Evolutionary conservation across 768 basidiomycete species (phyloP), one percentile per base, ranked within the genome.

Genomic region (Calocybe cyanea): DNA sequence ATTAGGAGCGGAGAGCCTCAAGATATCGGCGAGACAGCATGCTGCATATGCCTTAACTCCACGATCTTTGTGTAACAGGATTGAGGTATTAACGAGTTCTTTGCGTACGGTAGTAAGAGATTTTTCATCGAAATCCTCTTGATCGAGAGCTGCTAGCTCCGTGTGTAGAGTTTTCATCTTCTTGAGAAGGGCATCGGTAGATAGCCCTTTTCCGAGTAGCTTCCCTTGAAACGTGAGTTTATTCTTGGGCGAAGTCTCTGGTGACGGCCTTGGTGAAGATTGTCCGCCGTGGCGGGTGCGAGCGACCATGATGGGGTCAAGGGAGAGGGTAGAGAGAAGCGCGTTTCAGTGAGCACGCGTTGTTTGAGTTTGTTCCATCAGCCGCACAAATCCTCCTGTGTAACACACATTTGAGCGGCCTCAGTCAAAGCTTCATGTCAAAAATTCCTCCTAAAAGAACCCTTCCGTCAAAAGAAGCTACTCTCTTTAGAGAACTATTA

Each of bases 21-120:
- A 81, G 43, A 98, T 75, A 63, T 99, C 94, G 1, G 93, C 93
- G 30, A 99, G 76, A 66, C 93, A 98, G 65, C 92, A 95, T 0
- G 92, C 92, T 3, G 87, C 81, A 56, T 88, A 94, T 0, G 94
- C 94, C 65, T 96, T 98, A 53, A 99, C 92, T 19, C 93, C 93
- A 34, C 87, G 77, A 64, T 99, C 96, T 65, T 91, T 96, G 74
- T 97, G 93, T 21, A 96, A 80, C 20, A 98, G 76, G 25, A 98
- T 79, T 3, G 84, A 78, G 0, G 77, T 78, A 63, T 75, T 75
- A 48, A 94, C 78, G 59, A 98, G 81, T 57, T 96, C 92, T 41
- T 85, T 80, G 49, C 84, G 81, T 19, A 83, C 83, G 23, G 70
- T 61, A 46, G 71, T 66, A 44, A 99, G 80, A 0, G 92, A 91